Conservation (phyloP, 2,329 filamentous ascomycete genomes). For the Coleophoma eucalyptorum region DNA sequence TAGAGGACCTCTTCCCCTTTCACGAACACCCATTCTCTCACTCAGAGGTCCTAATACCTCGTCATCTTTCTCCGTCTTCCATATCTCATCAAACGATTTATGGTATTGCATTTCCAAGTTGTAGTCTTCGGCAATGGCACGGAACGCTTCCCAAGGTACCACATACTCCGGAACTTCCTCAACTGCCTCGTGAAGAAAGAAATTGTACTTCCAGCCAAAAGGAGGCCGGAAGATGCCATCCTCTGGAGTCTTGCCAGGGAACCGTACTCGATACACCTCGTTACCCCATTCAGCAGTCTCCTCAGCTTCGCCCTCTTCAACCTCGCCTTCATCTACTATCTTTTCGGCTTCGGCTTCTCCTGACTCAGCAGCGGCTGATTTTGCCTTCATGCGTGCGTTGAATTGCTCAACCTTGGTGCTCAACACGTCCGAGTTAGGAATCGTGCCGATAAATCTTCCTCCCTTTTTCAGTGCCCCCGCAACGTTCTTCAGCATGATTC, state of each 20-base stretch:
- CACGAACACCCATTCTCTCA: constrained; percentile 92
- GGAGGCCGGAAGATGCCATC: constrained; percentile 92
- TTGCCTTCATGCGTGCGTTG: constrained; percentile 53
- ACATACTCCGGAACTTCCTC: constrained; percentile 97
- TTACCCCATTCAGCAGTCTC: constrained; percentile 84
- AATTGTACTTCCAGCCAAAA: constrained; percentile 97
- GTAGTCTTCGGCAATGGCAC: constrained; percentile 91
- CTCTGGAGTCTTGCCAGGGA: constrained; percentile 75
- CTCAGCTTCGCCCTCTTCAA: constrained; percentile 59
- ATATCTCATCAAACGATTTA: constrained; percentile 85
- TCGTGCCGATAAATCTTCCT: constrained; percentile 89
- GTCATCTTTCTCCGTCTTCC: constrained; percentile 88
- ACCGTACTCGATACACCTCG: constrained; percentile 84
- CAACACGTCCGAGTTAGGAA: constrained; percentile 94
- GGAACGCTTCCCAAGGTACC: constrained; percentile 96
- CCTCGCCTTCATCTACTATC: constrained; percentile 33
- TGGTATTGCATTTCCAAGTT: constrained; percentile 95
- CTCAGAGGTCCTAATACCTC: constrained; percentile 76
- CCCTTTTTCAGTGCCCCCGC: constrained; percentile 88
- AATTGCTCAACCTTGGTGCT: constrained; percentile 73
- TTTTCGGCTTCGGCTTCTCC: constrained; percentile 26
- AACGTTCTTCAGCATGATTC: constrained; percentile 91
- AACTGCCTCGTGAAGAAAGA: constrained; percentile 92
- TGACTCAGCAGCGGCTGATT: constrained; percentile 30
- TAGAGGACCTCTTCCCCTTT: constrained; percentile 59